Evolutionary conservation across 1,284 basidiomycete species (phyloP), one percentile per base, ranked within the genome.

Genomic region (Inonotus hispidus): DNA sequence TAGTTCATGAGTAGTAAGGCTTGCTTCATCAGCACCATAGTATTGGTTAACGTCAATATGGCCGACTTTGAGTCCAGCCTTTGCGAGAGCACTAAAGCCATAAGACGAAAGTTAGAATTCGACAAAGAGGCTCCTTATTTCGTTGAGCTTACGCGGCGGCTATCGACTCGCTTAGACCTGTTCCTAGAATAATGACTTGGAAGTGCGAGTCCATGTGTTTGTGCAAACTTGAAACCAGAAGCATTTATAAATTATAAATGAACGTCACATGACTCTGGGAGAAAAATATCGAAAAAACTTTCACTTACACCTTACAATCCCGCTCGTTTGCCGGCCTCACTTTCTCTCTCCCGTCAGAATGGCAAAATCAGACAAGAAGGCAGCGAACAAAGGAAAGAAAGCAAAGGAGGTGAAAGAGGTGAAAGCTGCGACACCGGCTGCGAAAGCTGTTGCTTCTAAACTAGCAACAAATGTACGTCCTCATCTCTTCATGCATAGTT

Each of bases 131-230:
- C 56, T 58, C 53, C 54, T 46, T 60, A 62, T 58, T 41, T 43
- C 41, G 46, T 38, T 59, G 58, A 19, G 29, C 91, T 83, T 74
- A 95, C 92, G 93, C 92, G 66, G 94, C 91, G 56, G 83, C 74
- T 39, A 97, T 92, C n/a, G 92, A 93, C 69, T 95, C 86, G 27
- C 89, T 80, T 8, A 97, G 79, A 0, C 92, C 93, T 21, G 95
- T 98, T 7, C 95, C 93, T 54, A 97, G 74, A 16, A 98, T 79
- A 47, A 94, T 78, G 21, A 87, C 86, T 69, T 97, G 92, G 70
- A 95, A 95, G n/a, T 56, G 60, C 10, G 45, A 27, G 21, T 61
- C 60, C 60, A 61, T 60, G n/a, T n/a, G n/a, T n/a, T n/a, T n/a
- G n/a, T n/a, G n/a, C n/a, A n/a, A n/a, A n/a, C n/a, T n/a, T n/a